phyloP scores from a whole-genome alignment of 768 basidiomycete genomes.

The Tricholoma hemisulphureum region DNA sequence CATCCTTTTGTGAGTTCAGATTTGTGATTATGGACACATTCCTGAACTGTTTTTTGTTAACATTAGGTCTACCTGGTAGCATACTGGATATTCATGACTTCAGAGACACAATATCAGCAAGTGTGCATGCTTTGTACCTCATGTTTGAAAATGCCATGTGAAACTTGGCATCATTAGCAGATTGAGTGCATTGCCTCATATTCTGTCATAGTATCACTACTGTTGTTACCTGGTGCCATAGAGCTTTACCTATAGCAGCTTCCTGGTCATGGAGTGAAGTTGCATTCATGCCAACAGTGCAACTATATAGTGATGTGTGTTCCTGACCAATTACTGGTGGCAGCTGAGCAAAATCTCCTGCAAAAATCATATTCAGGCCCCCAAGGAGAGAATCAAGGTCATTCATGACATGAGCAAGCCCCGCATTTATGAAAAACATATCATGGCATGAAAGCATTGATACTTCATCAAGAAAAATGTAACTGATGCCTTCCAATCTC shows the following conservation, averaged over 20 bases:
- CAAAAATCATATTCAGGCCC: conserved; percentile 41
- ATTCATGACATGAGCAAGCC: conserved; percentile 20
- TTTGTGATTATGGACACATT: conserved; percentile 39
- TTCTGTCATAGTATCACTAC: conserved; percentile 29
- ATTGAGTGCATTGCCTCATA: conserved; percentile 30
- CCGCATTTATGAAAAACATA: conserved; percentile 26
- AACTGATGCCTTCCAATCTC: conserved; percentile 30
- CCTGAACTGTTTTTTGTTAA: conserved; percentile 22
- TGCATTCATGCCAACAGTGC: conserved; percentile 9
- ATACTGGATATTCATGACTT: conserved; percentile 20
- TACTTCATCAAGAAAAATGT: conserved; percentile 44
- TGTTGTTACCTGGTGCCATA: conserved; percentile 30
- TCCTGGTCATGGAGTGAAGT: conserved; percentile 13
- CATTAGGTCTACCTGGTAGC: conserved; percentile 1
- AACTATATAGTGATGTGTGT: conserved; percentile 20
- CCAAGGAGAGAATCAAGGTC: conserved; percentile 26
- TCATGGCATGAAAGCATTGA: conserved; percentile 41
- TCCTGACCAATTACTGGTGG: conserved; percentile 29
- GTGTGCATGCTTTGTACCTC: conserved; percentile 39
- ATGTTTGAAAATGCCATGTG: conserved; percentile 34
- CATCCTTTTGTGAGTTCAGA: conserved; percentile 35
- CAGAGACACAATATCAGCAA: conserved; percentile 35
- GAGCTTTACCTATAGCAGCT: conserved; percentile 23
- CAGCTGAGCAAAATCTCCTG: conserved; percentile 46
- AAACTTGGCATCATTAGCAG: conserved; percentile 22